Evolutionary conservation across 306 rosid genomes (phyloP).

Genomic region (Vigna reflexopilosa): DNA sequence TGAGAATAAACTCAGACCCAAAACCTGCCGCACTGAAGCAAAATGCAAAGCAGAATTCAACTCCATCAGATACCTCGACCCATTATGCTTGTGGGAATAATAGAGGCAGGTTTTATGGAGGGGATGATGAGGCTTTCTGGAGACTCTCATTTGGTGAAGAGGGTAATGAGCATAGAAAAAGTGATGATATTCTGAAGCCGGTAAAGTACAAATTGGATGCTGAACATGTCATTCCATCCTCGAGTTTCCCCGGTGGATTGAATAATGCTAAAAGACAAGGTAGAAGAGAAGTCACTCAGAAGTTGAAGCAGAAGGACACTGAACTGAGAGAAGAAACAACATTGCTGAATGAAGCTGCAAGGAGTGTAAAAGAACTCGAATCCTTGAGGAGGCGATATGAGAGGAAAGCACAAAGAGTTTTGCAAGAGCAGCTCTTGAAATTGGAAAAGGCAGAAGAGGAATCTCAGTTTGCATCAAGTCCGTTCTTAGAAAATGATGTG

Average conservation of each 20-base stretch:
- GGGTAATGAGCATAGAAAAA: constrained; percentile 48
- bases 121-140: constrained; percentile 73
- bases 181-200: constrained; percentile 45
- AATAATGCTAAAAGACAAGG: constrained; percentile 46
- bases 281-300: constrained; percentile 49
- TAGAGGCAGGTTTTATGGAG: constrained; percentile 57
- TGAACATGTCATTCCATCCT: constrained; percentile 43
- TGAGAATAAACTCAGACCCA: constrained; percentile 53
- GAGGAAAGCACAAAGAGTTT: constrained; percentile 49
- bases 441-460: constrained; percentile 46
- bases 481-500: constrained; percentile 41
- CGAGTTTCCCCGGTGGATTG: constrained; percentile 40
- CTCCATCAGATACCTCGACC: constrained; percentile 43
- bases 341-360: constrained; percentile 40
- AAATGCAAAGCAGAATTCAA: constrained; percentile 53
- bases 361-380: constrained; percentile 50
- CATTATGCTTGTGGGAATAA: constrained; percentile 39
- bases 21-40: constrained; percentile 48
- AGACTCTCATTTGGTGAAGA: constrained; percentile 82
- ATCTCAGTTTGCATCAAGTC: constrained; percentile 50
- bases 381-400: constrained; percentile 53
- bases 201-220: constrained; percentile 46
- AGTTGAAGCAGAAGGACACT: constrained; percentile 45
- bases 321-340: constrained; percentile 45
- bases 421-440: constrained; percentile 55